A percentile compares a stretch with the other conserved stretches of the same genome.
phyloP scores from a whole-genome alignment of 495 filamentous ascomycete species.

The Neurospora sp. region DNA sequence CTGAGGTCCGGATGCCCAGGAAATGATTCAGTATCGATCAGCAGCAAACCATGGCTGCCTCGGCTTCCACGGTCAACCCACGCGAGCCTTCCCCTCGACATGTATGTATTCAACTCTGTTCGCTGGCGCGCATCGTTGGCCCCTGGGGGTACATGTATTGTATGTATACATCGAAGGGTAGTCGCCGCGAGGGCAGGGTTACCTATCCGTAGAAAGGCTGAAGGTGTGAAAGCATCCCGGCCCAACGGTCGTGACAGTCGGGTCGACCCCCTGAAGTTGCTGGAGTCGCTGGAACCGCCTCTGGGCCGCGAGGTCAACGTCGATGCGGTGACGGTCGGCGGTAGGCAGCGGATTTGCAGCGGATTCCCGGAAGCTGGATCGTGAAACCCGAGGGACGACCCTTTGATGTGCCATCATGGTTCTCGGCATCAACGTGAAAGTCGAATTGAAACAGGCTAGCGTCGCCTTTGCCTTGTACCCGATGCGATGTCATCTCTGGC shows the following conservation, averaged over 20 bases:
- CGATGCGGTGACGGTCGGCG: neutral
- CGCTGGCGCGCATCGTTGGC: neutral
- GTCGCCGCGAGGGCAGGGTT: neutral
- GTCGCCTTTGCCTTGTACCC: slow-evolving; percentile 6
- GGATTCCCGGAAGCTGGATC: neutral
- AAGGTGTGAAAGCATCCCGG: neutral
- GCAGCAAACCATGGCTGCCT: neutral
- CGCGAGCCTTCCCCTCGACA: neutral
- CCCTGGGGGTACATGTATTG: neutral
- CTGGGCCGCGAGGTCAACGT: neutral
- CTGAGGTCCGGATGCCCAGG: neutral
- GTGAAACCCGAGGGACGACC: neutral
- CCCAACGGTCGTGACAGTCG: neutral
- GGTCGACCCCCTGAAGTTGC: neutral
- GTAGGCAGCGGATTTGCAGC: neutral
- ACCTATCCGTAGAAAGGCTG: neutral
- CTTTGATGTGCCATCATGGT: neutral
- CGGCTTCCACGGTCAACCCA: neutral
- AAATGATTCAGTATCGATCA: neutral
- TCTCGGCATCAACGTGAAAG: neutral
- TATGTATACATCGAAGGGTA: neutral
- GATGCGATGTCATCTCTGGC: slow-evolving; percentile 23
- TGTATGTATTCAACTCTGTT: neutral
- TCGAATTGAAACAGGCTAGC: slow-evolving; percentile 14
- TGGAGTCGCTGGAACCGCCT: neutral